phyloP scores from a whole-genome alignment of 257 asterid genomes.

The Solanum phureja region DNA sequence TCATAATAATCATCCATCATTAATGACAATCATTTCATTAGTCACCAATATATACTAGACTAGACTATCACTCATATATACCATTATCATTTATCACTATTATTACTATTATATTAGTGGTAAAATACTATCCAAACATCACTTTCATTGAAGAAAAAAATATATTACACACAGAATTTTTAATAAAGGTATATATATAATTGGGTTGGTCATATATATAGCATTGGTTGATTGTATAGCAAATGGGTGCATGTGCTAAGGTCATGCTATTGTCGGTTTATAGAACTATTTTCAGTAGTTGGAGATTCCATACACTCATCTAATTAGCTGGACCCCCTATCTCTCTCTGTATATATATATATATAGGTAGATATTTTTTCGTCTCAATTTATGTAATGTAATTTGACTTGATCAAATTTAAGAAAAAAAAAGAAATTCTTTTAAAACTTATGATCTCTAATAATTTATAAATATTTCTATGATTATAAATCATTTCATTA shows the following conservation, averaged over 20 bases:
- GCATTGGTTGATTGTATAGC: not conserved
- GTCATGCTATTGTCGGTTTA: not conserved
- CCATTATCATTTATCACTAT: not conserved
- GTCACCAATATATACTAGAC: no score
- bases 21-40: no score
- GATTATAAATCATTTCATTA: no score
- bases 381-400: no score
- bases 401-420: fast-evolving
- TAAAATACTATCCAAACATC: not conserved
- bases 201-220: not conserved
- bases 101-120: not conserved
- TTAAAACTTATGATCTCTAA: fast-evolving
- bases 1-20: not conserved
- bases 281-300: not conserved
- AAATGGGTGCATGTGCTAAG: not conserved
- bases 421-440: no score
- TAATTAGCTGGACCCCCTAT: not conserved
- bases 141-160: not conserved
- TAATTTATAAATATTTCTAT: no score
- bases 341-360: no score
- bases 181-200: not conserved
- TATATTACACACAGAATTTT: not conserved
- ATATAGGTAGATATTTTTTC: no score
- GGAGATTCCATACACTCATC: not conserved
- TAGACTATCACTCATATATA: not conserved